Conservation (phyloP, 2,329 filamentous ascomycete genomes). For the Trichophyton simii region DNA sequence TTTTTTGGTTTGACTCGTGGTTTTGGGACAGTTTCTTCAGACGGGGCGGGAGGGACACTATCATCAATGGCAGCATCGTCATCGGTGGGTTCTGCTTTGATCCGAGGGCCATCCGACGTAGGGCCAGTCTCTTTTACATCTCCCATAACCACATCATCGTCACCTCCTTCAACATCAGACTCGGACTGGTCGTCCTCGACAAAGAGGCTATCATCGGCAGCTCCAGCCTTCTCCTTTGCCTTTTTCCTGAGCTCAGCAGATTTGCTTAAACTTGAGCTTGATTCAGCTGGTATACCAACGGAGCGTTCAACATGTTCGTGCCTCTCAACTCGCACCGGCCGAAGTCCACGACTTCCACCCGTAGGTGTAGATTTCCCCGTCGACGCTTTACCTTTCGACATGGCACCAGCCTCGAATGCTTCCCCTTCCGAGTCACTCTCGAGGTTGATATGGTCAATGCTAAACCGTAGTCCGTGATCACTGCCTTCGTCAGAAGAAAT, state of each 20-base stretch:
- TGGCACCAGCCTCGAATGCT: conserved; percentile 22
- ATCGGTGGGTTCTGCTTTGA: conserved; percentile 45
- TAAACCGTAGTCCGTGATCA: conserved; percentile 35
- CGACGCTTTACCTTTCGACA: conserved; percentile 18
- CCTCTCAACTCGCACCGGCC: conserved; percentile 44
- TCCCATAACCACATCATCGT: conserved; percentile 31
- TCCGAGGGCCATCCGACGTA: conserved; percentile 23
- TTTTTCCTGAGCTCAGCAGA: conserved; percentile 30
- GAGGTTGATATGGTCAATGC: conserved; percentile 47
- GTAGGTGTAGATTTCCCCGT: conserved; percentile 11
- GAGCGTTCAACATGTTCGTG: conserved; percentile 44
- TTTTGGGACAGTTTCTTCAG: conserved; percentile 13
- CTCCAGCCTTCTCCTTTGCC: conserved; percentile 22
- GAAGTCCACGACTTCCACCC: conserved; percentile 22
- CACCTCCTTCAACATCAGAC: conserved; percentile 18
- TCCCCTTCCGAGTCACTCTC: conserved; percentile 42
- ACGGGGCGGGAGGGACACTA: conserved; percentile 19
- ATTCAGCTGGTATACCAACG: conserved; percentile 43
- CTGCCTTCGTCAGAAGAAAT: conserved; percentile 39
- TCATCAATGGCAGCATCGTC: conserved; percentile 33
- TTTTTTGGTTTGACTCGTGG: conserved; percentile 14
- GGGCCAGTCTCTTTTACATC: conserved; percentile 32
- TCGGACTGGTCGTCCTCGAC: conserved; percentile 19
- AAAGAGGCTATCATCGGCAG: conserved; percentile 23
- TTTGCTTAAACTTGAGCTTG: conserved; percentile 37